These are phyloP conservation scores for Leishmania mexicana DNA, from an alignment of 208 protist genomes.

Conservation along the genomic window DNA sequence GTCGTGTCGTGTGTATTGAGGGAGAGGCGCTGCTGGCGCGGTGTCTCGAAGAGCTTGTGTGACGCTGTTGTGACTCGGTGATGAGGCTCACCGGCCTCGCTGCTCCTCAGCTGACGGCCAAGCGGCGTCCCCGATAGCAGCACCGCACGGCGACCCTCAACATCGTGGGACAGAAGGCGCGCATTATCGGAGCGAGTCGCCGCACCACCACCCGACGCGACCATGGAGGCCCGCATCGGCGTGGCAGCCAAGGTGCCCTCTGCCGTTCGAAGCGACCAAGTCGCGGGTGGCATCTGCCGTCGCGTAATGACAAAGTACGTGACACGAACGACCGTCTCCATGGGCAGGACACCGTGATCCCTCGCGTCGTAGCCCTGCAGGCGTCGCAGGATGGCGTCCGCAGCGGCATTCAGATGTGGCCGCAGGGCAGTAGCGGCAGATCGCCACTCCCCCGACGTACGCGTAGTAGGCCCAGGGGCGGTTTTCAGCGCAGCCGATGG, in stretches of 20 bases:
- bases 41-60: not conserved
- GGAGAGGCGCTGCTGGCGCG: slow-evolving; percentile 2
- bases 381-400: slow-evolving; percentile 52
- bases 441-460: slow-evolving; percentile 11
- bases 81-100: not conserved
- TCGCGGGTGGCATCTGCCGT: slow-evolving; percentile 21
- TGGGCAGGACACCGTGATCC: slow-evolving; percentile 62
- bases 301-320: slow-evolving; percentile 43
- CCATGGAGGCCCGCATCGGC: slow-evolving; percentile 30
- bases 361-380: slow-evolving; percentile 65
- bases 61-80: not conserved
- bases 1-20: not conserved
- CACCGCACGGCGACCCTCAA: not conserved
- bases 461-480: not conserved
- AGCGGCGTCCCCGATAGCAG: slow-evolving; percentile 6
- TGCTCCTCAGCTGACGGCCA: not conserved
- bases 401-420: slow-evolving; percentile 33
- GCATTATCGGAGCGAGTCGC: not conserved
- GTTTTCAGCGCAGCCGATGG: slow-evolving; percentile 4
- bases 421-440: slow-evolving; percentile 11
- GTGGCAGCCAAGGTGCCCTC: slow-evolving; percentile 25
- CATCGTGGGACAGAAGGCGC: not conserved
- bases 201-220: not conserved
- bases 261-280: slow-evolving; percentile 30
- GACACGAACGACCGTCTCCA: slow-evolving; percentile 64